Evolutionary conservation across 768 basidiomycete species (phyloP), one percentile per base, ranked within the genome.

Genomic region (Rickenella mellea): DNA sequence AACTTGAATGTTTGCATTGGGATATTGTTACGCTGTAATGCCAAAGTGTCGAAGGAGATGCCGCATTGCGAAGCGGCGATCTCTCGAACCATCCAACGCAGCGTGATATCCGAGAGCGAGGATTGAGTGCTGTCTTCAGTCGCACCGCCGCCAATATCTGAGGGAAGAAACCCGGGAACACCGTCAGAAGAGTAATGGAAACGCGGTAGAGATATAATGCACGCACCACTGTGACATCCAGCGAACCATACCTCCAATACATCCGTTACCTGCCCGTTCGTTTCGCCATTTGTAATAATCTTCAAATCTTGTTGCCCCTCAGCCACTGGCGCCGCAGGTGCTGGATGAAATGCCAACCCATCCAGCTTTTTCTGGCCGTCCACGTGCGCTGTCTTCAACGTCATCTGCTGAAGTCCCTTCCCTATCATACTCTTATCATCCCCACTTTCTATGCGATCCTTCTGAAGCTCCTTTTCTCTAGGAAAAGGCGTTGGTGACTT

Each of bases 41-140:
- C 74, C 2, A 51, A 61, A 4, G 52, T 42, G 42, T 80, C 73
- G 51, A 85, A 85, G 24, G 62, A 49, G 26, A 87, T 68, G 5
- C 74, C 78, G 50, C 80, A 77, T n/a, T 66, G 57, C 11, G 82
- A 66, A 8, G 56, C 51, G 19, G 76, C 65, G 43, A 77, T 65
- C 49, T 89, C 73, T 40, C 76, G 75, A 27, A 88, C 66, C 84
- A 90, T 87, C 86, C 86, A 90, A 21, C 74, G 73, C 22, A 90
- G 63, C 14, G 76, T 62, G 48, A 84, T 76, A 50, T 83, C 70
- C 1, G 74, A 61, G 5, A 89, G 68, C 7, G 65, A 65, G 42
- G 66, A 59, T 1, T 62, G 24, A 7, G 45, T 61, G 5, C 56
- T 57, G 48, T 84, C 71, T 2, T 52, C 33, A 2, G 74, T 73